Evolutionary conservation across 1,139 yeast species (phyloP), one percentile per base, ranked within the genome.

Genomic region (Sugiyamaella japonica): DNA sequence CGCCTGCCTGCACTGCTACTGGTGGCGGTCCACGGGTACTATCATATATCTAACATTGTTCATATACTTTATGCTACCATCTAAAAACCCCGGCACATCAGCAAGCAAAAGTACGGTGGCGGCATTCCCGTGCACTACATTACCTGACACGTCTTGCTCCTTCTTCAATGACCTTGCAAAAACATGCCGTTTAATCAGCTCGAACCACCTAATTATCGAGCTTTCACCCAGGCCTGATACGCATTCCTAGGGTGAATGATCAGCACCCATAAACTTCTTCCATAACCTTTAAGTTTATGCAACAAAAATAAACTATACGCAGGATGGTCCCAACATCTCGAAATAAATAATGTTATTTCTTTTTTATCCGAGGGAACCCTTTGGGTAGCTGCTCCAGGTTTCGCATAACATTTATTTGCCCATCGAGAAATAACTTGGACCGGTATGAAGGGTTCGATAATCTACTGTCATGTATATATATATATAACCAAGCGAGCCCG

Each of bases 211-310:
- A 17, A n/a, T 23, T 23, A 15, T 10, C 28, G 16, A 44, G 39
- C 16, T 34, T n/a, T 44, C 23, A 44, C 48, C 39, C 32, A 44
- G 15, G 10, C 48, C 39, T 34, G 38, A 15, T 9, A 16, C 39
- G 16, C 39, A 44, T 44, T 44, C 48, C 48, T 32, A 44, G 48
- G 40, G 49, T 36, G 25, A 20, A 37, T 45, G 49, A 45, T 45
- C 49, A 9, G 12, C 49, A 16, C 29, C 32, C 17, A 38, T 29
- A 6, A 45, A 16, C 49, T 34, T 41, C 49, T 31, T 50, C 42
- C 53, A 50, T 50, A 50, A 44, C 48, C 13, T 34, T 29, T 37
- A 43, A 39, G 49, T 43, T 50, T 45, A 50, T 50, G 53, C 53
- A 50, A 43, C 44, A 50, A 50, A 50, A 50, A 50, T 41, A 37